Evolutionary conservation across 2,329 filamentous ascomycete genomes (phyloP), one percentile per base, ranked within the genome.

Genomic region (Fusarium graminum): DNA sequence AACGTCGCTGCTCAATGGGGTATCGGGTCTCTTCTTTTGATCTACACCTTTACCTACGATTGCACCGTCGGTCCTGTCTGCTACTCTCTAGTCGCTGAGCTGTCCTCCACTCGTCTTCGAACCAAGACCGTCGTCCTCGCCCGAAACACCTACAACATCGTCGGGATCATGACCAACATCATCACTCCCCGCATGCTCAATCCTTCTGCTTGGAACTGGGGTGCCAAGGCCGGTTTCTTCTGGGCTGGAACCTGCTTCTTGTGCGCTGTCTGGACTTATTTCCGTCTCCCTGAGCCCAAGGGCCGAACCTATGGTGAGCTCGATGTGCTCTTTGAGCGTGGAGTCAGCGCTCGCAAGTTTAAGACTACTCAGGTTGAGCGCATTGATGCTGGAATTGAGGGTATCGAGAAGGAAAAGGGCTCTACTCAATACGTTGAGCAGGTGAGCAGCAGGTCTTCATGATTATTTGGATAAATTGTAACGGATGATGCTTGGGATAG

Each of bases 81-180:
- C 79, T 97, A 95, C 79, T 94, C 92, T 0, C 85, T 97, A 32
- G 93, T 97, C 6, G 86, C 82, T 2, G 82, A 83, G 69, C 63
- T 83, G 4, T 77, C 78, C 1, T 81, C 80, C 0, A 82, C 80
- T 6, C 81, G 81, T 38, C 76, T 83, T 19, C 77, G 81, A 43
- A 81, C 79, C 45, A 81, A 83, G 72, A 80, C 81, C 0, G 78
- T 83, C 17, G 81, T 82, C 13, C 70, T 83, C 17, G 81, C 79
- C 9, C 76, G 82, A 45, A 80, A 78, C 63, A 52, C 79, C 19
- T 86, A 85, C 75, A 84, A 86, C 63, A 74, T 85, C 7, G 71
- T 74, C 22, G 80, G 80, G 54, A 83, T 87, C 40, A 62, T 80
- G 25, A 80, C 78, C 68, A 85, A 82, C 65, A 71, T 82, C 45